phyloP scores from a whole-genome alignment of 352 stramenopile species.

The Phytophthora crassamura region DNA sequence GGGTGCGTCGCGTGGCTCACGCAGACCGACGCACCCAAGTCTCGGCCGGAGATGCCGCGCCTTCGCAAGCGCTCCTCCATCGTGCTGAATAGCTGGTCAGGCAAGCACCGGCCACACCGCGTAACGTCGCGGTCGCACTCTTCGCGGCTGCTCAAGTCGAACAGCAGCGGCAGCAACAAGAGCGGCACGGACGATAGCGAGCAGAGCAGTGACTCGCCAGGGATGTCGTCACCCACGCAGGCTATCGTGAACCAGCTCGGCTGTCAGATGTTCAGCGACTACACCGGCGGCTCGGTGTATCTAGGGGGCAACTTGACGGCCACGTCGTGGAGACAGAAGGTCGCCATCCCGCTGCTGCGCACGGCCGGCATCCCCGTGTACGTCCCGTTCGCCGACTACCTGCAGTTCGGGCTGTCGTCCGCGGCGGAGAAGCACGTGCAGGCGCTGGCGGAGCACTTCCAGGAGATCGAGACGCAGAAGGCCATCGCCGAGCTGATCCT shows the following conservation, averaged over 20 bases:
- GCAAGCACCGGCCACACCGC: constrained; percentile 53
- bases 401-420: constrained; percentile 62
- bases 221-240: constrained; percentile 23
- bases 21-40: constrained; percentile 53
- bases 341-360: constrained; percentile 76
- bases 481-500: constrained; percentile 80
- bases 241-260: constrained; percentile 53
- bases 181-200: constrained; percentile 41
- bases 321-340: constrained; percentile 78
- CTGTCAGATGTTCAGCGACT: constrained; percentile 53
- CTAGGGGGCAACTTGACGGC: constrained; percentile 77
- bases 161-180: constrained; percentile 46
- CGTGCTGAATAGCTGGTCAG: constrained; percentile 72
- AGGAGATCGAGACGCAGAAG: constrained; percentile 68
- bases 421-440: constrained; percentile 39
- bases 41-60: constrained; percentile 49
- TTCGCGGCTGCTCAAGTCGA: constrained; percentile 52
- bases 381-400: constrained; percentile 77
- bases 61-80: constrained; percentile 83
- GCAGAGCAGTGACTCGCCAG: constrained; percentile 17
- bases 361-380: constrained; percentile 79
- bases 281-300: constrained; percentile 67
- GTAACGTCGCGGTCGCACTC: constrained; percentile 73
- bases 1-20: constrained; percentile 61
- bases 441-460: constrained; percentile 46